Base-by-base conservation (phyloP, 768 basidiomycete genomes). In the Scleroderma bovista region DNA sequence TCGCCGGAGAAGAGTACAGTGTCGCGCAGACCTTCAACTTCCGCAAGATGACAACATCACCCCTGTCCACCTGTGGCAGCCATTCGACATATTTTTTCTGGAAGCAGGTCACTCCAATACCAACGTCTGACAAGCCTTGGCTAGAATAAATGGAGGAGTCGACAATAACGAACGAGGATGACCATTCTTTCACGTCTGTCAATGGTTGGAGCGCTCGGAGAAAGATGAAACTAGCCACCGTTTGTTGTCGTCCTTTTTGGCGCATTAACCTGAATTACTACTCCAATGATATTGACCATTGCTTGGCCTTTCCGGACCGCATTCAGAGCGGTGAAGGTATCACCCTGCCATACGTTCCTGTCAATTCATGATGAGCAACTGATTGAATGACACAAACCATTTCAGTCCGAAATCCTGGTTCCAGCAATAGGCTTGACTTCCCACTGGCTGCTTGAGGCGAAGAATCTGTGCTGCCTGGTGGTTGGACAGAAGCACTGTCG, bases 21-120 rank as follows among this genome's bases (percentile, higher is more conserved):
- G 39, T 29, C 26, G 9, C 26, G 15, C 61, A 15, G 46, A 81
- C 83, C 72, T 76, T 80, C 29, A 83, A 64, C 41, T 68, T 63
- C 37, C 68, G 71, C 22, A 83, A 58, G 46, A 84, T 69, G 8
- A 84, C 54, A 19, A 84, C 58, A 50, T 83, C 76, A 1, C 78
- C 77, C n/a, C 53, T 47, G 4, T 64, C 64, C 15, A 75, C 69
- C 32, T 67, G 61, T 1, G 84, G 84, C 3, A 86, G 62, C 75
- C 75, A 80, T 47, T 75, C 69, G 20, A 57, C 34, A 52, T 77
- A 56, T 42, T 65, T 68, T 54, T 71, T 72, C 6, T 75, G 72
- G 57, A 88, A 88, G 47, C 75, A 79, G 42, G 72, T 82, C 22
- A 76, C 62, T 52, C 46, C 67, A 42, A 74, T 53, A n/a, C 62